A percentile compares a stretch with the other conserved stretches of the same genome.
Conservation (phyloP, 257 asterid genomes). For the Capsicum baccatum region DNA sequence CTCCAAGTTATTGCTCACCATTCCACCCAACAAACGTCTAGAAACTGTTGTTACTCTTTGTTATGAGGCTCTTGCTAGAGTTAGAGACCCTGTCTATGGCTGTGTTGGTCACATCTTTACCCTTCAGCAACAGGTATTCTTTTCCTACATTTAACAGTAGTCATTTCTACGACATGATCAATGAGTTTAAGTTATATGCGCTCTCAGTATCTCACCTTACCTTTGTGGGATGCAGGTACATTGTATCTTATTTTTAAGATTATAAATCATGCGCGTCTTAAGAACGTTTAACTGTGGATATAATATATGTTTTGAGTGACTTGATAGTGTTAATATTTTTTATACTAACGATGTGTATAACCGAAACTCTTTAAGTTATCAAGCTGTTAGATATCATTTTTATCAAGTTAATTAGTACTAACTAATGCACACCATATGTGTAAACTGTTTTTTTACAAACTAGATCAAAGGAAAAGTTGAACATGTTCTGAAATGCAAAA, state of each 20-base stretch:
- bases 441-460: neutral
- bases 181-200: neutral
- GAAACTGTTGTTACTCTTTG: constrained; percentile 49
- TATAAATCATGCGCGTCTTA: no score
- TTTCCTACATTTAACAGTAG: neutral
- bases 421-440: neutral
- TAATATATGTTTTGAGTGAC: no score
- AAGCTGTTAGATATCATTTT: neutral
- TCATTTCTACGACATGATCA: neutral
- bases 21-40: constrained; percentile 45
- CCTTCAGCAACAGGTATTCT: constrained; percentile 45
- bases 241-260: no score
- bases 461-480: neutral
- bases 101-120: constrained; percentile 46
- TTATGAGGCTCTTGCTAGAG: constrained; percentile 50
- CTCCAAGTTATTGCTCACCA: constrained; percentile 40
- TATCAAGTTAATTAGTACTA: neutral
- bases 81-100: constrained; percentile 54
- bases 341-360: no score
- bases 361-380: no score
- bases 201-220: no score
- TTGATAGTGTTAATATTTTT: no score
- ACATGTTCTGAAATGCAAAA: neutral
- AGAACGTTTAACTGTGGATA: no score
- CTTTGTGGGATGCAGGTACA: no score